Evolutionary conservation across 495 filamentous ascomycete species (phyloP).

Genomic region (Gamarada debralockiae): DNA sequence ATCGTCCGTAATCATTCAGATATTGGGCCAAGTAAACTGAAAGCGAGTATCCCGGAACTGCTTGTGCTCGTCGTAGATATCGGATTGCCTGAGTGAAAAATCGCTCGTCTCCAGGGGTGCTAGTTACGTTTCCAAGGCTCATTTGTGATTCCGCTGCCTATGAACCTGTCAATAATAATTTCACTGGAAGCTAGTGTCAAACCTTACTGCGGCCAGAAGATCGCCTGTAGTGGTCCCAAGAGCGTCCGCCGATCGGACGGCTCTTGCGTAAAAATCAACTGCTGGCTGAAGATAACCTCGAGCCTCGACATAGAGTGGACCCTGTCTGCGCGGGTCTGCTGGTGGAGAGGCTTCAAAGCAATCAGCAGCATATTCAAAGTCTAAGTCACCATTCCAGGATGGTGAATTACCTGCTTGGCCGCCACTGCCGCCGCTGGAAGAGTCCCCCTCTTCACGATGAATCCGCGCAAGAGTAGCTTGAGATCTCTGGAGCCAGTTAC

Average conservation of each 20-base stretch:
- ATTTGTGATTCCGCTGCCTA: conserved; percentile 51
- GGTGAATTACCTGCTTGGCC: conserved; percentile 21
- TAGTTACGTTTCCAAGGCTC: conserved; percentile 47
- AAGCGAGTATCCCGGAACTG: conserved; percentile 36
- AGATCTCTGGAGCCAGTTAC: conserved; percentile 44
- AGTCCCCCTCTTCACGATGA: conserved; percentile 36
- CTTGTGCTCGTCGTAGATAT: conserved; percentile 39
- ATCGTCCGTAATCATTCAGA: conserved; percentile 39
- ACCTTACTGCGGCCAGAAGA: conserved; percentile 39
- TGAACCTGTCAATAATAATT: conserved; percentile 10
- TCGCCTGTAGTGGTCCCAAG: conserved; percentile 34
- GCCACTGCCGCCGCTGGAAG: conserved; percentile 30
- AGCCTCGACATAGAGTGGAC: conserved; percentile 42
- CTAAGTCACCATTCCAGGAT: background rate
- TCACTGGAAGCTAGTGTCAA: background rate
- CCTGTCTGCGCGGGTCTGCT: conserved; percentile 17
- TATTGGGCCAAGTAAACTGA: conserved; percentile 43
- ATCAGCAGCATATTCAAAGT: conserved; percentile 28
- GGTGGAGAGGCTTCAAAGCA: conserved; percentile 33
- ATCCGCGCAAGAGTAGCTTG: conserved; percentile 45
- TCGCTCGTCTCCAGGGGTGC: conserved; percentile 33
- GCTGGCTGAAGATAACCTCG: conserved; percentile 42
- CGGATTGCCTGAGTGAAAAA: conserved; percentile 42
- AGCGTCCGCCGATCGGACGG: conserved; percentile 34
- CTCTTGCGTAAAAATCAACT: conserved; percentile 42